Conservation (phyloP, 2,329 filamentous ascomycete genomes). For the Fonsecaea multimorphosa region DNA sequence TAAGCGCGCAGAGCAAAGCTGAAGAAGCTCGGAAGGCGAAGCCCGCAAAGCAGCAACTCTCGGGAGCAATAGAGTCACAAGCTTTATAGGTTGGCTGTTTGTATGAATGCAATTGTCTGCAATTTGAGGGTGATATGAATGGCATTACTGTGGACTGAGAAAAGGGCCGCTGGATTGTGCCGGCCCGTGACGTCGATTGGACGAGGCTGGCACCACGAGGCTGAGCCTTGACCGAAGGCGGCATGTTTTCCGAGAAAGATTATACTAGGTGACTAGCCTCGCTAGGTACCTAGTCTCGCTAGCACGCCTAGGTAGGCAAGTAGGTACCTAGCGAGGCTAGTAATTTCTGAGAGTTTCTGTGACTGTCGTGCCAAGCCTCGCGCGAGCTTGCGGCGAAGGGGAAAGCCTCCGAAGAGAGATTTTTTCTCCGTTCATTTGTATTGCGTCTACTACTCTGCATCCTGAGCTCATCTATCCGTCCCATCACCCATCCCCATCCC, state of each 20-base stretch:
- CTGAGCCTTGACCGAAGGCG: neutral
- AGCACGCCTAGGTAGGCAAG: no score
- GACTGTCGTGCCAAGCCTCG: constrained; percentile 6
- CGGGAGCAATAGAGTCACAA: neutral
- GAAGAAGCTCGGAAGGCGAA: neutral
- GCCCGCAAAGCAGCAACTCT: neutral
- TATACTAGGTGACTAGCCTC: no score
- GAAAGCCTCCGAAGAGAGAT: constrained; percentile 21
- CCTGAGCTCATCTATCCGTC: constrained; percentile 28
- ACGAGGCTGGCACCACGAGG: constrained; percentile 1
- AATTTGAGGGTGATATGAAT: constrained; percentile 4
- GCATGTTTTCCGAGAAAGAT: neutral
- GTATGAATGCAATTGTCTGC: neutral
- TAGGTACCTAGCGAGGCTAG: no score
- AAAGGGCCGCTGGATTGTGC: neutral
- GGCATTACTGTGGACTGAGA: neutral
- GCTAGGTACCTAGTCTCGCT: no score
- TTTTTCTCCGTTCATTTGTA: constrained; percentile 26
- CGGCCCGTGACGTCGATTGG: constrained; percentile 9
- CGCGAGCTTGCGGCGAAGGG: constrained; percentile 9
- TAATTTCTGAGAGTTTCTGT: constrained; percentile 14
- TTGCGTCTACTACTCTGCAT: constrained; percentile 16
- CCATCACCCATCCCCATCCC: constrained; percentile 38
- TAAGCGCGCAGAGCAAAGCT: neutral
- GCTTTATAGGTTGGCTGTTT: neutral